These are phyloP conservation scores for Microbotryomycetes sp. DNA, from an alignment of 1,284 basidiomycete genomes.

Conservation along the genomic window DNA sequence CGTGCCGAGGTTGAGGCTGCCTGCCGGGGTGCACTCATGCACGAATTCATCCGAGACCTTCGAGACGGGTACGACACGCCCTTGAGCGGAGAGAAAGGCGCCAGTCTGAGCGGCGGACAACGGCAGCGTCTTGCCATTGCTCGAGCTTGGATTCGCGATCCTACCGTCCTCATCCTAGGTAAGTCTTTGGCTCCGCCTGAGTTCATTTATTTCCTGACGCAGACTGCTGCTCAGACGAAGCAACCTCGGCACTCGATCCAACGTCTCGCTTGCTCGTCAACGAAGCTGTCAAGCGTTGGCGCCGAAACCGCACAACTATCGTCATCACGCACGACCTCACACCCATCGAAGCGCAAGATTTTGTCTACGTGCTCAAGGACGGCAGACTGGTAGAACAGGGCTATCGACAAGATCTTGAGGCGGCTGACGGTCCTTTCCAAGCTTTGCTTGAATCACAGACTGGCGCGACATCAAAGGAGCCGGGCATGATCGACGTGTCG, in stretches of 20 bases:
- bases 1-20: slow-evolving; percentile 69
- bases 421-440: slow-evolving; percentile 43
- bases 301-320: slow-evolving; percentile 78
- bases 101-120: slow-evolving; percentile 83
- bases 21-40: slow-evolving; percentile 75
- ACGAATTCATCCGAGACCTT: slow-evolving; percentile 75
- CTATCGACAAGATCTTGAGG: slow-evolving; percentile 66
- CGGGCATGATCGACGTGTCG: slow-evolving; percentile 42
- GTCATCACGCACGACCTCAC: slow-evolving; percentile 94
- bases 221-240: too few species aligned
- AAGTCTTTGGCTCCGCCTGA: slow-evolving; percentile 38
- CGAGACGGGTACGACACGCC: slow-evolving; percentile 82
- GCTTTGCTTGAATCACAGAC: slow-evolving; percentile 46
- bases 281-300: slow-evolving; percentile 76
- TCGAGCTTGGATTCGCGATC: slow-evolving; percentile 75
- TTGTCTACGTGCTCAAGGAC: slow-evolving; percentile 82
- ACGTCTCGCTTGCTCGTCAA: slow-evolving; percentile 81
- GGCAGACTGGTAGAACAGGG: slow-evolving; percentile 83
- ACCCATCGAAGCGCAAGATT: slow-evolving; percentile 69
- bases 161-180: slow-evolving; percentile 86
- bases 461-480: slow-evolving; percentile 52
- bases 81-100: slow-evolving; percentile 60
- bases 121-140: slow-evolving; percentile 87
- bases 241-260: slow-evolving; percentile 88
- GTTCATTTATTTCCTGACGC: too few species aligned